Conservation (phyloP, 495 filamentous ascomycete genomes). For the Barbatosphaeria neglecta region DNA sequence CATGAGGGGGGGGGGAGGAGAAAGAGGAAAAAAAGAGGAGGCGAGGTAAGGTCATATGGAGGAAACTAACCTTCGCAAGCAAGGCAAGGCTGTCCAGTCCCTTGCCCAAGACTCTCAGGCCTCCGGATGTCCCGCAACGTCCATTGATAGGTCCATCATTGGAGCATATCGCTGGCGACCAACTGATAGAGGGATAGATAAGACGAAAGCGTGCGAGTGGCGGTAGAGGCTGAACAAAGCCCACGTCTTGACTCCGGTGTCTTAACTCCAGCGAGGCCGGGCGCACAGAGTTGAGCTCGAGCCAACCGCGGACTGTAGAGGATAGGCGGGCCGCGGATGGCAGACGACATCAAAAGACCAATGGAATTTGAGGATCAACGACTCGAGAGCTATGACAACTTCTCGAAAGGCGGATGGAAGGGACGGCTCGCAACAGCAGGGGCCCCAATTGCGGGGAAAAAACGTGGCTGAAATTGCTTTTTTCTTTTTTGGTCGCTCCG, state of each 20-base stretch:
- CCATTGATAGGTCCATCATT: too few species aligned
- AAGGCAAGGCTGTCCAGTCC: too few species aligned
- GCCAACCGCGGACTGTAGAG: neutral
- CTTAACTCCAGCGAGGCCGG: too few species aligned
- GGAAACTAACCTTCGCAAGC: neutral
- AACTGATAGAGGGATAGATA: neutral
- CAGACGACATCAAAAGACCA: neutral
- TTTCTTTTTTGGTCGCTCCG: neutral
- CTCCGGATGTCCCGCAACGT: too few species aligned
- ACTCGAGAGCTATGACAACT: neutral
- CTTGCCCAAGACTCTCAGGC: too few species aligned
- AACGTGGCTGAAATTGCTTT: neutral
- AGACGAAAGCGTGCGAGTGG: neutral
- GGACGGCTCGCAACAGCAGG: neutral
- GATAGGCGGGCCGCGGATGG: neutral
- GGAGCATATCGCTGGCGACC: too few species aligned
- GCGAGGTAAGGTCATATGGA: too few species aligned
- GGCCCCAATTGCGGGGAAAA: neutral
- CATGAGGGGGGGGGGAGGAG: neutral
- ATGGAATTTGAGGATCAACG: neutral
- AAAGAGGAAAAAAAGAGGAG: neutral
- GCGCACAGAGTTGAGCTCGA: neutral
- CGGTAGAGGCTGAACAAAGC: neutral
- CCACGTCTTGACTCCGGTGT: too few species aligned
- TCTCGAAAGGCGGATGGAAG: neutral